Evolutionary conservation across 192 early-diverging fungal genomes (phyloP), one percentile per base, ranked within the genome.

Genomic region (Pilaira anomala): DNA sequence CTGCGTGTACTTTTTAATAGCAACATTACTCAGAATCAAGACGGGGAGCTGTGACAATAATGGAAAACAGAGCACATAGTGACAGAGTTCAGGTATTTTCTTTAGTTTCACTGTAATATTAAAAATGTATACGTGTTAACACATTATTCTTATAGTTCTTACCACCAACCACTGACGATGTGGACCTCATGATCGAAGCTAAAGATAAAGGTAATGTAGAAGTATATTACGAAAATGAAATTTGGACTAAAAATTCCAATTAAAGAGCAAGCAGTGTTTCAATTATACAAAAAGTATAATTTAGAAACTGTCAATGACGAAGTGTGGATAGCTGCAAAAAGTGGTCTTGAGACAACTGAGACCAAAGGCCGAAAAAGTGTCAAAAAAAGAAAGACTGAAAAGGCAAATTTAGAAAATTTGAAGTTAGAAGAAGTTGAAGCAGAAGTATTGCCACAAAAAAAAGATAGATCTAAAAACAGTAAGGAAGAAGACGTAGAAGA

Each of bases 121-220:
- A 16, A 46, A 60, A 42, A 60, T 42, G 3, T 30, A 11, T 18
- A 16, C 3, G n/a, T 16, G 29, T 19, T 18, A 25, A 13, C 61
- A 51, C n/a, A 25, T 36, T 21, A 25, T 3, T 19, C 7, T 24
- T 53, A 12, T 60, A 74, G 67, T 57, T 8, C 8, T 28, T 83
- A 13, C 81, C 81, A 30, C 75, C 79, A n/a, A 74, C 75, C 28
- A 64, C 51, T 11, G 63, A 63, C 4, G 72, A 78, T 56, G 67
- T 78, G 21, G 81, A 83, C 48, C 48, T 82, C 26, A 82, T 82
- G 80, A 78, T 82, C 22, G 81, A 83, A 62, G 81, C 81, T 29
- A 83, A 83, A 49, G 81, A 78, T 30, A 83, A 83, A 57, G 71
- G 71, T 67, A 50, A 49, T 13, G 6, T 19, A n/a, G 22, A 16